phyloP scores from a whole-genome alignment of 2,329 filamentous ascomycete species.

The Elsinoe batatas region DNA sequence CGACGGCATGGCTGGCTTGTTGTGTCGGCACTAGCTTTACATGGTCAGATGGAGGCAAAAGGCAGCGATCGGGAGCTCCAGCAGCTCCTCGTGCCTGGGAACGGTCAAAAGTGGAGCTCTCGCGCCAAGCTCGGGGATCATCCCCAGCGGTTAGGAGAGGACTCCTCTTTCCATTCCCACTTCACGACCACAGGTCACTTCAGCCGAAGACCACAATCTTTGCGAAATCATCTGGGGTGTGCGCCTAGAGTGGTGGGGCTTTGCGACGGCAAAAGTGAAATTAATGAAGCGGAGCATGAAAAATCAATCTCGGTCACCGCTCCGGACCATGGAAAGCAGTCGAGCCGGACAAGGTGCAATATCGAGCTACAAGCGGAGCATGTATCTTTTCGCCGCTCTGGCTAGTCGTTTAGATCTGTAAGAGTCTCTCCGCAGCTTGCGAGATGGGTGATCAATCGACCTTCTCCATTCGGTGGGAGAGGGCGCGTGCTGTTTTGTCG shows the following conservation, averaged over 20 bases:
- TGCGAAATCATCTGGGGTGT: too few species aligned
- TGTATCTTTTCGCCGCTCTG: too few species aligned
- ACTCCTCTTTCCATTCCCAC: neutral
- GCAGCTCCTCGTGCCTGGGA: too few species aligned
- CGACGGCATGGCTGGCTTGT: slow-evolving; percentile 30
- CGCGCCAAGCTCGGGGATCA: neutral
- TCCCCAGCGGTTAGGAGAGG: neutral
- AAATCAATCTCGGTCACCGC: neutral
- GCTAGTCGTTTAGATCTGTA: neutral
- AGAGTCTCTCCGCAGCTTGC: neutral
- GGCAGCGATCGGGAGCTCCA: neutral
- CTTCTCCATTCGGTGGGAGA: neutral
- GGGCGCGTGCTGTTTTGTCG: neutral
- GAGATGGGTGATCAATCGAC: neutral
- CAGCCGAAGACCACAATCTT: too few species aligned
- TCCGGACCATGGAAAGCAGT: neutral
- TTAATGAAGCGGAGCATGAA: neutral
- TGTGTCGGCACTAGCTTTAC: neutral
- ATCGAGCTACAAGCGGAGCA: neutral
- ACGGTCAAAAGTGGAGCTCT: neutral
- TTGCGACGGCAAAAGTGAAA: too few species aligned
- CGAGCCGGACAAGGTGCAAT: neutral
- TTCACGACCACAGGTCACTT: neutral
- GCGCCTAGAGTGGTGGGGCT: too few species aligned
- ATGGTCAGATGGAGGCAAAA: neutral